Evolutionary conservation across 2,329 filamentous ascomycete genomes (phyloP).

Genomic region (Trichoderma gracile): DNA sequence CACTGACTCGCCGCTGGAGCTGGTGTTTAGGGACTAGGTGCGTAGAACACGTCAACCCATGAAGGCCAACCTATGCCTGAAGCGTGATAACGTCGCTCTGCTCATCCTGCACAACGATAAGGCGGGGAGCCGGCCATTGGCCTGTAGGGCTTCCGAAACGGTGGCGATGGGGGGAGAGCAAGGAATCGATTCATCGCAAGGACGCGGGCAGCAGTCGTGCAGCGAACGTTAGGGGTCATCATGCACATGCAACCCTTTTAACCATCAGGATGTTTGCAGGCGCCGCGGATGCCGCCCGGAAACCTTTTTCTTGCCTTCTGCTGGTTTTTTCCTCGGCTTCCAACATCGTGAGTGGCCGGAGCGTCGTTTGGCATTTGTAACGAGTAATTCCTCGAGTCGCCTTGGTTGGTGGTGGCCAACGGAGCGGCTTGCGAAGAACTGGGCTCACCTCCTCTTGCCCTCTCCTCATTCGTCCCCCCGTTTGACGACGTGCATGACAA

Average conservation of each 20-base stretch:
- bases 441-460: background rate
- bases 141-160: constrained; percentile 6
- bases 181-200: constrained; percentile 15
- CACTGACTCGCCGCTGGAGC: constrained; percentile 22
- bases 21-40: constrained; percentile 17
- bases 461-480: background rate
- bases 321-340: no score
- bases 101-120: constrained; percentile 19
- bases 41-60: constrained; percentile 24
- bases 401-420: background rate
- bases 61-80: constrained; percentile 22
- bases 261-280: constrained; percentile 8
- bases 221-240: constrained; percentile 23
- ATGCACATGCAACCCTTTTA: constrained; percentile 25
- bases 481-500: background rate
- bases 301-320: background rate
- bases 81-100: constrained; percentile 21
- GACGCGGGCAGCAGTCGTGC: constrained; percentile 3
- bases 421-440: background rate
- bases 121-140: constrained; percentile 19
- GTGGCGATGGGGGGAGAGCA: constrained; percentile 14
- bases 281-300: constrained; percentile 23
- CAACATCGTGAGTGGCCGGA: no score
- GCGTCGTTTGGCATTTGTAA: no score
- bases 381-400: background rate